These are phyloP conservation scores for Mucor indicus DNA, from an alignment of 371 early-diverging fungal species.

Conservation along the genomic window DNA sequence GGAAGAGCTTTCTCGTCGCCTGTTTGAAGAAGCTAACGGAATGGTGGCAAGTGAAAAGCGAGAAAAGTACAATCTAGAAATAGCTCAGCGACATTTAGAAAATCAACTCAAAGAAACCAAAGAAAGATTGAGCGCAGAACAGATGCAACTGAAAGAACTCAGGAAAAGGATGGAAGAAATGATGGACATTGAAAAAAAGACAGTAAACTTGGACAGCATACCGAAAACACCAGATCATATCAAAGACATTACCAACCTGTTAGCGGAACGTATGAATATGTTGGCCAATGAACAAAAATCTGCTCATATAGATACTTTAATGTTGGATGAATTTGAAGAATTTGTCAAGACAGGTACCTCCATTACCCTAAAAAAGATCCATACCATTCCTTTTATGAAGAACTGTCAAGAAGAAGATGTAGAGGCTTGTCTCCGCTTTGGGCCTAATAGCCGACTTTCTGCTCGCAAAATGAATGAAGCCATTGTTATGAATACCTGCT, in stretches of 20 bases:
- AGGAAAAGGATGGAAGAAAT: slow-evolving; percentile 68
- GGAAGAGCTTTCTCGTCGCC: slow-evolving; percentile 81
- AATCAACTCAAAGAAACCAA: slow-evolving; percentile 67
- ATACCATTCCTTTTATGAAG: slow-evolving; percentile 78
- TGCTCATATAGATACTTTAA: slow-evolving; percentile 57
- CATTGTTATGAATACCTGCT: slow-evolving; percentile 76
- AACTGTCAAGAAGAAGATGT: slow-evolving; percentile 86
- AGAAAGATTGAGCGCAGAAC: slow-evolving; percentile 67
- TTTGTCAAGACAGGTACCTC: slow-evolving; percentile 67
- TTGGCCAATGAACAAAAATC: slow-evolving; percentile 4
- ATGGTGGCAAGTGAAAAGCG: slow-evolving; percentile 88
- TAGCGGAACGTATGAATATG: slow-evolving; percentile 7
- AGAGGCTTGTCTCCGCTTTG: slow-evolving; percentile 87
- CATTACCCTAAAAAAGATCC: slow-evolving; percentile 65
- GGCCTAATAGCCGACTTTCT: slow-evolving; percentile 79
- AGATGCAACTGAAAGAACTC: slow-evolving; percentile 76
- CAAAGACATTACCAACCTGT: slow-evolving; percentile 10
- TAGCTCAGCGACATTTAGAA: slow-evolving; percentile 57
- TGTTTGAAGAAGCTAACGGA: slow-evolving; percentile 93
- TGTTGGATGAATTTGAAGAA: slow-evolving; percentile 78
- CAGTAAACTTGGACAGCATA: too few species aligned
- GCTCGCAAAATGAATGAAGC: slow-evolving; percentile 86
- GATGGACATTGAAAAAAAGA: slow-evolving; percentile 17
- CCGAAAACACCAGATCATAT: slow-evolving; percentile 19
- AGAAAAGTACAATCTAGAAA: slow-evolving; percentile 57